Conservation (phyloP, 208 protist genomes). For the Angomonas ambiguus region DNA sequence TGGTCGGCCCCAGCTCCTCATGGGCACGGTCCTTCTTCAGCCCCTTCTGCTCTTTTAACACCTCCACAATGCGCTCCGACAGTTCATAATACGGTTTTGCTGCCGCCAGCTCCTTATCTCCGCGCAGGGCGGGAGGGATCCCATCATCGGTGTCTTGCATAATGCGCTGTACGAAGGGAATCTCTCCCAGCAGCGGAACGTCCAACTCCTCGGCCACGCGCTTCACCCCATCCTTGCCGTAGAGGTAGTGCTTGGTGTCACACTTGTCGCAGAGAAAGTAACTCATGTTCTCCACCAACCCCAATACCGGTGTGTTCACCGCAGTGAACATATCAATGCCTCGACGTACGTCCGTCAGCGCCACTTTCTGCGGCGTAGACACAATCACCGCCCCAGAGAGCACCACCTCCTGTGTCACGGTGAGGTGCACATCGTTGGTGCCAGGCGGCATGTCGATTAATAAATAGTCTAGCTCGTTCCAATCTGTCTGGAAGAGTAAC, state of each 20-base stretch:
- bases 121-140: slow-evolving; percentile 83
- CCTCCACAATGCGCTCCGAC: slow-evolving; percentile 42
- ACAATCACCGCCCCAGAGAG: slow-evolving; percentile 95
- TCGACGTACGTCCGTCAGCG: slow-evolving; percentile 86
- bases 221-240: slow-evolving; percentile 88
- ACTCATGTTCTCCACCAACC: slow-evolving; percentile 98
- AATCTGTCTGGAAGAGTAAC: slow-evolving; percentile 86
- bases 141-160: slow-evolving; percentile 91
- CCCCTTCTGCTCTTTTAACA: slow-evolving; percentile 11
- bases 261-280: slow-evolving; percentile 95
- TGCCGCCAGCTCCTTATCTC: slow-evolving; percentile 46
- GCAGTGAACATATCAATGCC: slow-evolving; percentile 95
- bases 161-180: slow-evolving; percentile 90
- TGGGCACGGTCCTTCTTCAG: neutral
- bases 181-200: slow-evolving; percentile 90
- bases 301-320: slow-evolving; percentile 93
- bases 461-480: slow-evolving; percentile 91
- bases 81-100: slow-evolving; percentile 84
- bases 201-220: slow-evolving; percentile 80
- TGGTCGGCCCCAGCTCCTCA: neutral
- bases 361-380: slow-evolving; percentile 95
- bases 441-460: slow-evolving; percentile 92
- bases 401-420: slow-evolving; percentile 83
- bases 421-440: slow-evolving; percentile 91
- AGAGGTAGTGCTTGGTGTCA: slow-evolving; percentile 85